phyloP scores from a whole-genome alignment of 169 alveolate genomes.

The Plasmodium ovale region DNA sequence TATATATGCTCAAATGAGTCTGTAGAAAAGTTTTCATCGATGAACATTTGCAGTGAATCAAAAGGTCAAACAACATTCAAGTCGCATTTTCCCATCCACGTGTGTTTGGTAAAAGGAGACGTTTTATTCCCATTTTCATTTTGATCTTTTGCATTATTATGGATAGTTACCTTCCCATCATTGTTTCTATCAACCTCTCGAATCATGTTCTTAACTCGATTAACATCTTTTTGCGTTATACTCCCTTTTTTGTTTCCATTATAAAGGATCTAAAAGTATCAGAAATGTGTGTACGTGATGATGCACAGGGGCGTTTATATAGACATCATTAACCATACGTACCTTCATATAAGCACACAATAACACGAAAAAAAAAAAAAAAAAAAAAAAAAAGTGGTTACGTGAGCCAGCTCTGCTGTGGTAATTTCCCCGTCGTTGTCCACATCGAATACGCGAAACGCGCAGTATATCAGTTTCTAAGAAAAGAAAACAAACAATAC shows the following conservation, averaged over 20 bases:
- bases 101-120: background rate
- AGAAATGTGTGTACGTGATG: background rate
- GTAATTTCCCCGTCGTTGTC: conserved; percentile 88
- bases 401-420: conserved; percentile 83
- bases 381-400: conserved; percentile 24
- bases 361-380: conserved; percentile 17
- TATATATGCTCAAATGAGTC: too few species aligned
- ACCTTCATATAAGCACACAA: background rate
- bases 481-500: conserved; percentile 4
- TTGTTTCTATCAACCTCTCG: conserved; percentile 80
- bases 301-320: too few species aligned
- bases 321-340: too few species aligned
- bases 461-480: conserved; percentile 81
- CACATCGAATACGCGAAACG: conserved; percentile 87
- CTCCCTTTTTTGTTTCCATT: conserved; percentile 73
- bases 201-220: conserved; percentile 79
- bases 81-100: background rate
- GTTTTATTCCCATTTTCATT: background rate
- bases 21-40: too few species aligned
- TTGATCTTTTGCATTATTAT: background rate
- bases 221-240: conserved; percentile 68
- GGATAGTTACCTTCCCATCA: conserved; percentile 77
- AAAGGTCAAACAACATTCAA: background rate
- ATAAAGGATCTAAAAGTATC: conserved; percentile 55
- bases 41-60: background rate